A percentile compares a stretch with the other conserved stretches of the same genome.
Evolutionary conservation across 768 basidiomycete species (phyloP).

Genomic region (Suillus lakei): DNA sequence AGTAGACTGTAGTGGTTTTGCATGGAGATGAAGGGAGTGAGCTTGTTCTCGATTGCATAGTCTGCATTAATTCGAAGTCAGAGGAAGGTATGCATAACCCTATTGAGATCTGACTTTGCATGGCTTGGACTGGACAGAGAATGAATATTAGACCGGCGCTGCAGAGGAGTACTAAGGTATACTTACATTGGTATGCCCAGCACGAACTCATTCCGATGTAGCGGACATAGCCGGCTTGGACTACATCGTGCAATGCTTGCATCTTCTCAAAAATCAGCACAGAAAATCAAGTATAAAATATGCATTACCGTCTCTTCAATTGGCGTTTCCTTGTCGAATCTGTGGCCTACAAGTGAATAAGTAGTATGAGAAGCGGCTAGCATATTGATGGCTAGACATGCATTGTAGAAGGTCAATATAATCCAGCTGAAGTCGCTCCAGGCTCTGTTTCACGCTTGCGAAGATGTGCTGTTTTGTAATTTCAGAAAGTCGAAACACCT

Average conservation of each 20-base stretch:
- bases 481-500: slow-evolving; percentile 12
- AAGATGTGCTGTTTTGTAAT: slow-evolving; percentile 52
- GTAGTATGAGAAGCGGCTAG: background rate
- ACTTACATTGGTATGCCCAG: slow-evolving; percentile 44
- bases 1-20: slow-evolving; percentile 62
- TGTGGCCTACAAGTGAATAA: slow-evolving; percentile 38
- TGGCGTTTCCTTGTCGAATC: slow-evolving; percentile 54
- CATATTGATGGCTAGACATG: slow-evolving; percentile 17
- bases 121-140: slow-evolving; percentile 38
- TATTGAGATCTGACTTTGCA: slow-evolving; percentile 37
- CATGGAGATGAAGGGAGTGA: slow-evolving; percentile 65
- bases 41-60: slow-evolving; percentile 46
- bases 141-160: background rate
- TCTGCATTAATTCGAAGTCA: slow-evolving; percentile 19
- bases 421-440: slow-evolving; percentile 49
- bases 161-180: background rate
- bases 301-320: slow-evolving; percentile 45
- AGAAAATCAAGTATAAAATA: background rate
- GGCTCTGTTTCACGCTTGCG: slow-evolving; percentile 50
- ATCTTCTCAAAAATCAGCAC: slow-evolving; percentile 29
- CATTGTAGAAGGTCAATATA: slow-evolving; percentile 65
- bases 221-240: slow-evolving; percentile 51
- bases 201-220: slow-evolving; percentile 51
- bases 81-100: background rate
- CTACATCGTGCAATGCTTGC: slow-evolving; percentile 56